Conservation (phyloP, 2,329 filamentous ascomycete genomes). For the Epichloe hybrida region DNA sequence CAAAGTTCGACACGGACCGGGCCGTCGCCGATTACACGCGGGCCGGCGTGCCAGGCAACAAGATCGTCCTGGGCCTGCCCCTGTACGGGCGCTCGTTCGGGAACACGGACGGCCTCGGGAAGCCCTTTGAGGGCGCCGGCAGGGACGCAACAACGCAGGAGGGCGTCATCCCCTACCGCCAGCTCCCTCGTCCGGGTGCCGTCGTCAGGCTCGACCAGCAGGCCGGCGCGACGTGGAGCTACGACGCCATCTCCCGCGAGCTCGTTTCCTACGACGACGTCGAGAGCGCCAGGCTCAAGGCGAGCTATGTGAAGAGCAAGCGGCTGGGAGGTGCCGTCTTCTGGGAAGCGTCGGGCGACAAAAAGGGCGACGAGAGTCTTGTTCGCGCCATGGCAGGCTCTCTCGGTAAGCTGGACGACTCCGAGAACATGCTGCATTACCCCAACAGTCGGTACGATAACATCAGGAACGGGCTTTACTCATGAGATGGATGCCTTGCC, state of each 20-base stretch:
- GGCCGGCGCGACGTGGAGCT: slow-evolving; percentile 55
- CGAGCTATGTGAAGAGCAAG: slow-evolving; percentile 43
- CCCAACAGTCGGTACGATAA: slow-evolving; percentile 46
- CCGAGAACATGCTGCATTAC: slow-evolving; percentile 39
- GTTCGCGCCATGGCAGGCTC: slow-evolving; percentile 35
- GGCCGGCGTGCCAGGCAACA: slow-evolving; percentile 43
- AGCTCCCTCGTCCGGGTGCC: slow-evolving; percentile 48
- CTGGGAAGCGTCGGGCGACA: slow-evolving; percentile 70
- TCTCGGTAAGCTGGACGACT: slow-evolving; percentile 35
- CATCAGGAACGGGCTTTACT: slow-evolving; percentile 26
- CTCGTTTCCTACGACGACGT: slow-evolving; percentile 61
- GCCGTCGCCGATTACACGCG: slow-evolving; percentile 42
- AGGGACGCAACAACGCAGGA: slow-evolving; percentile 36
- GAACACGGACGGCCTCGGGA: slow-evolving; percentile 52
- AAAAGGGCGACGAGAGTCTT: slow-evolving; percentile 38
- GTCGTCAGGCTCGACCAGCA: slow-evolving; percentile 40
- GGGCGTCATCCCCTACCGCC: slow-evolving; percentile 62
- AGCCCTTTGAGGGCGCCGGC: slow-evolving; percentile 49
- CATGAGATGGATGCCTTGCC: not conserved
- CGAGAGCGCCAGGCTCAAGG: slow-evolving; percentile 45
- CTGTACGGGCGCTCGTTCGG: slow-evolving; percentile 68
- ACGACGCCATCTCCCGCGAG: slow-evolving; percentile 41
- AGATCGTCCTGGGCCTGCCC: slow-evolving; percentile 64
- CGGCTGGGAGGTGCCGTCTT: slow-evolving; percentile 66
- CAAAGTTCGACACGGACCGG: slow-evolving; percentile 54